phyloP scores from a whole-genome alignment of 2,329 filamentous ascomycete genomes.

The Elsinoe necatrix region DNA sequence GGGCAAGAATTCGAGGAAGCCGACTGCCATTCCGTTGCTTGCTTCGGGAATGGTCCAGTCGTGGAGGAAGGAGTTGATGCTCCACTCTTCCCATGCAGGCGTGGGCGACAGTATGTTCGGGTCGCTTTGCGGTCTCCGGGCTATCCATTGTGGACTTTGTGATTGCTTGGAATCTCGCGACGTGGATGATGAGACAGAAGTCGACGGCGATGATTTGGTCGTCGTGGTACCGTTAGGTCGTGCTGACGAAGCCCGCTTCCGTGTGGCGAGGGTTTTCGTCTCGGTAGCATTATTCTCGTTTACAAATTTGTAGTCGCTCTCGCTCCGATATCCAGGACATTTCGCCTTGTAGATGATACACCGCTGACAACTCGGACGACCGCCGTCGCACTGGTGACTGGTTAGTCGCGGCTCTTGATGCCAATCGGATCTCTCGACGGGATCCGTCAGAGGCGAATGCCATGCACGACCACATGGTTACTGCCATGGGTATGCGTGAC shows the following conservation, averaged over 20 bases:
- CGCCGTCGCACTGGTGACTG: constrained; percentile 9
- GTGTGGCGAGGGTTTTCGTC: constrained; percentile 9
- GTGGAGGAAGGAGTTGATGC: constrained; percentile 12
- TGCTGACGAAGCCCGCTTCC: not conserved
- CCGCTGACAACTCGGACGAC: constrained; percentile 13
- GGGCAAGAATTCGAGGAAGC: constrained; percentile 13
- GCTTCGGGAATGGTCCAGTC: constrained; percentile 14
- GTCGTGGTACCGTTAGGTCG: not conserved
- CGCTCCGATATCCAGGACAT: constrained; percentile 14
- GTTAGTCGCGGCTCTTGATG: not conserved
- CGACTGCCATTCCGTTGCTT: not conserved
- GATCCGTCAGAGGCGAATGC: not conserved
- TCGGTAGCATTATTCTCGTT: constrained; percentile 12
- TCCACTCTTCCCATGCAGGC: constrained; percentile 15
- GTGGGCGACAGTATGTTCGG: constrained; percentile 5
- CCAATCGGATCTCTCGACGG: too few relatives aligned
- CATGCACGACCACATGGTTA: not conserved
- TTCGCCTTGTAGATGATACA: constrained; percentile 16
- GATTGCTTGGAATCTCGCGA: not conserved
- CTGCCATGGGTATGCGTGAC: not conserved
- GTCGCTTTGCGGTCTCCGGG: constrained; percentile 7
- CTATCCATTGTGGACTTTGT: constrained; percentile 5
- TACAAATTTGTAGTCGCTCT: constrained; percentile 15
- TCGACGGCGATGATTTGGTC: constrained; percentile 1
- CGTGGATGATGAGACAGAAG: not conserved